A percentile compares a stretch with the other conserved stretches of the same genome.
Evolutionary conservation across 1,139 yeast genomes (phyloP).

Genomic region (Arxiozyma heterogenica): DNA sequence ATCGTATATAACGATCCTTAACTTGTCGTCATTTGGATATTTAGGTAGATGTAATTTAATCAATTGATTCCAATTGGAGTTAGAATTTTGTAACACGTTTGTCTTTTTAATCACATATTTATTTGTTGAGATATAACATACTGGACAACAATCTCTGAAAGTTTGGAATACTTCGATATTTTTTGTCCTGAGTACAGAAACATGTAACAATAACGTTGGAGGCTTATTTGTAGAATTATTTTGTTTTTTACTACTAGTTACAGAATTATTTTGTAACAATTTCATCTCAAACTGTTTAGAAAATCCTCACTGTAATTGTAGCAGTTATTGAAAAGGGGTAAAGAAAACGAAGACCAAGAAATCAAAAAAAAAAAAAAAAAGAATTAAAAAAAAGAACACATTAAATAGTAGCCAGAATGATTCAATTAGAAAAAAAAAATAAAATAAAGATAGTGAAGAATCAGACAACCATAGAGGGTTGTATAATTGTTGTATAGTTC

Average conservation of each 20-base stretch:
- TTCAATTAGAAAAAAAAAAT: not conserved
- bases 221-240: not conserved
- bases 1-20: slow-evolving; percentile 26
- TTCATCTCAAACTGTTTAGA: not conserved
- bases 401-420: not conserved
- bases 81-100: slow-evolving; percentile 16
- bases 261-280: not conserved
- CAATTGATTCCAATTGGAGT: slow-evolving; percentile 22
- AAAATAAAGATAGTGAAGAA: not conserved
- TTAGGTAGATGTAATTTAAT: slow-evolving; percentile 24
- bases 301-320: too few species aligned
- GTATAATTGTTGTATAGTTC: not conserved
- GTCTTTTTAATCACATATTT: slow-evolving; percentile 21
- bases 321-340: too few species aligned
- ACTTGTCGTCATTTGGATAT: slow-evolving; percentile 21
- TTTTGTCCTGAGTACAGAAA: slow-evolving; percentile 19
- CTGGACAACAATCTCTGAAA: slow-evolving; percentile 23
- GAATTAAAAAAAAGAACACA: too few species aligned
- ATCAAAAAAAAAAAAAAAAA: too few species aligned
- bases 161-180: slow-evolving; percentile 19
- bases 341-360: too few species aligned
- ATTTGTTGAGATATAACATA: slow-evolving; percentile 25
- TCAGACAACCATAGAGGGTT: not conserved
- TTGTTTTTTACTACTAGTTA: not conserved
- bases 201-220: slow-evolving; percentile 13